These are phyloP conservation scores for Astrothelium subdiscretum DNA, from an alignment of 495 filamentous ascomycete genomes.

Conservation along the genomic window DNA sequence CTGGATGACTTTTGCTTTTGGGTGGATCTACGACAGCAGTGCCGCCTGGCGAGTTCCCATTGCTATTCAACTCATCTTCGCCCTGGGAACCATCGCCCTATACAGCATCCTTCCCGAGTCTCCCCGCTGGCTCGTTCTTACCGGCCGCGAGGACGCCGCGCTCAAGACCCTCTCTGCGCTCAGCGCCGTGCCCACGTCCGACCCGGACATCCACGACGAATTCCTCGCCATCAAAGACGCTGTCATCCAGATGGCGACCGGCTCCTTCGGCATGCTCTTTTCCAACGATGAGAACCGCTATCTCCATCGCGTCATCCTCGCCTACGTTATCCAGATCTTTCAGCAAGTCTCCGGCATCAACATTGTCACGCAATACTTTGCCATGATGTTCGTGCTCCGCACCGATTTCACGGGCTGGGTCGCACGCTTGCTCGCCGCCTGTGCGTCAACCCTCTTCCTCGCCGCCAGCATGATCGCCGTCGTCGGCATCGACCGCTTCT, in stretches of 20 bases:
- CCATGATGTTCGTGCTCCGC: slow-evolving; percentile 49
- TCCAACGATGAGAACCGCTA: slow-evolving; percentile 61
- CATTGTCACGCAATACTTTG: slow-evolving; percentile 61
- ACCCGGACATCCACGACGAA: slow-evolving; percentile 48
- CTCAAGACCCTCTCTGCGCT: slow-evolving; percentile 50
- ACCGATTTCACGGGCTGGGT: slow-evolving; percentile 43
- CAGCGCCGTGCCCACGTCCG: slow-evolving; percentile 40
- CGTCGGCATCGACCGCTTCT: slow-evolving; percentile 54
- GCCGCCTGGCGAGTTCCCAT: slow-evolving; percentile 68
- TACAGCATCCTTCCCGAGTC: slow-evolving; percentile 60
- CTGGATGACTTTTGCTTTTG: slow-evolving; percentile 64
- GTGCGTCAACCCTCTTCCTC: slow-evolving; percentile 67
- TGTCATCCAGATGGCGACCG: slow-evolving; percentile 56
- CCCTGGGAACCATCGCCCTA: slow-evolving; percentile 45
- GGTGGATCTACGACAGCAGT: slow-evolving; percentile 48
- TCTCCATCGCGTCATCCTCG: slow-evolving; percentile 57
- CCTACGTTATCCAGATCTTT: slow-evolving; percentile 61
- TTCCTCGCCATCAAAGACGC: slow-evolving; percentile 64
- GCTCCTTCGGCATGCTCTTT: slow-evolving; percentile 52
- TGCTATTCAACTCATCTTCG: slow-evolving; percentile 61
- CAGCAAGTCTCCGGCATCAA: slow-evolving; percentile 71
- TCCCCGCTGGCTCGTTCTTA: slow-evolving; percentile 62
- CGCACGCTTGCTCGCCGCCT: slow-evolving; percentile 57
- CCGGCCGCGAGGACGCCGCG: slow-evolving; percentile 55
- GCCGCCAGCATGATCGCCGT: slow-evolving; percentile 60